Percentiles rank a stretch among this genome's conserved stretches.
Evolutionary conservation across 768 basidiomycete genomes (phyloP).

Genomic region (Trametes gibbosa): DNA sequence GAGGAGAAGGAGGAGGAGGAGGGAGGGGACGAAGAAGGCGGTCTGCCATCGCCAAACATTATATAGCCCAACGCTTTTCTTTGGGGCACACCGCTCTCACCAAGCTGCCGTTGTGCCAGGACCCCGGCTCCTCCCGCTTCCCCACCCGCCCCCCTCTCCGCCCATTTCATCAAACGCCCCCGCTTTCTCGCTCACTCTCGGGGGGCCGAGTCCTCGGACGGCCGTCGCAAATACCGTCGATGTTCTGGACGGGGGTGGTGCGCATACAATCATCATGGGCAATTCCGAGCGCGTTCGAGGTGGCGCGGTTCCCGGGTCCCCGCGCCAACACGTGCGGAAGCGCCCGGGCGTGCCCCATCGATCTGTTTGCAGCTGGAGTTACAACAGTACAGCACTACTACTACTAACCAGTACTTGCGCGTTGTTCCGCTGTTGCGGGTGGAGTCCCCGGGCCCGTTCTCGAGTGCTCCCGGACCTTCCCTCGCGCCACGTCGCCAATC

Average conservation of each 20-base stretch:
- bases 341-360: slow-evolving; percentile 9
- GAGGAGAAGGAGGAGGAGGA: slow-evolving; percentile 18
- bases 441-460: slow-evolving; percentile 7
- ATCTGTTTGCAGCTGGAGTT: not conserved
- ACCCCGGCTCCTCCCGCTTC: slow-evolving; percentile 15
- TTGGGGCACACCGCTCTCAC: slow-evolving; percentile 14
- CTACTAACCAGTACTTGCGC: too few species aligned
- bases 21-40: not conserved
- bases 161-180: not conserved
- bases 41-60: slow-evolving; percentile 3
- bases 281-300: not conserved
- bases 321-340: slow-evolving; percentile 1
- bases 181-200: not conserved
- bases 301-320: slow-evolving; percentile 13
- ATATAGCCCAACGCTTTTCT: slow-evolving; percentile 15
- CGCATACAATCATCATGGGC: not conserved
- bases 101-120: slow-evolving; percentile 1
- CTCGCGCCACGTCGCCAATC: not conserved
- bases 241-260: too few species aligned
- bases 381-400: too few species aligned
- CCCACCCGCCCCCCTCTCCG: not conserved
- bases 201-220: not conserved
- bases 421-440: not conserved
- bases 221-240: too few species aligned
- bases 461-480: slow-evolving; percentile 8